A percentile compares a stretch with the other conserved stretches of the same genome.
phyloP scores from a whole-genome alignment of 164 flowering plant species.

The Stephania cephalantha region DNA sequence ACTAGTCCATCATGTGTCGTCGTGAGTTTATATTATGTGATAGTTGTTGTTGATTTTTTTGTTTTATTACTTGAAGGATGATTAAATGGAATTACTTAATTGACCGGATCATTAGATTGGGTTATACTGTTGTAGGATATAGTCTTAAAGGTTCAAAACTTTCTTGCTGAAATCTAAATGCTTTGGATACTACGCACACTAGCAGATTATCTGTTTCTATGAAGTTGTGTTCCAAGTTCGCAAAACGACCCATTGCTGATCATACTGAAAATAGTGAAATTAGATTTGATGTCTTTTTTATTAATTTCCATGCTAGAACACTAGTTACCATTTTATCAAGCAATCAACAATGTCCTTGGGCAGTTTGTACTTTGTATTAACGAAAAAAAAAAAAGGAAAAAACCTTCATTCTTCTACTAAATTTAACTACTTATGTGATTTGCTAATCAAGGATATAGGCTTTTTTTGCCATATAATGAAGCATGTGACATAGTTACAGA shows the following conservation, averaged over 20 bases:
- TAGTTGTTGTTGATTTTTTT: not conserved
- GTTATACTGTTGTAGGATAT: not conserved
- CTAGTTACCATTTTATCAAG: not conserved
- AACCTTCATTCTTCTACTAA: not conserved
- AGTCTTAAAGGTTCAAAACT: not conserved
- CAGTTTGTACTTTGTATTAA: not conserved
- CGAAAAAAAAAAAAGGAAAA: too few species aligned
- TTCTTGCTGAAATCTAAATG: not conserved
- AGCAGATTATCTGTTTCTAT: not conserved
- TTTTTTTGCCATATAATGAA: not conserved
- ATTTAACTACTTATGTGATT: not conserved
- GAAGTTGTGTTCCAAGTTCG: not conserved
- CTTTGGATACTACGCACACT: not conserved
- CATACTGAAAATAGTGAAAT: not conserved
- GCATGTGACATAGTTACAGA: not conserved
- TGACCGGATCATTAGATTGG: not conserved
- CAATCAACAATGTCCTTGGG: not conserved
- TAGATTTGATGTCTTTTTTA: not conserved
- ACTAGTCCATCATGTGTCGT: conserved; percentile 74
- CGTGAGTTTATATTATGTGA: conserved; percentile 39
- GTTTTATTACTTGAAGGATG: not conserved
- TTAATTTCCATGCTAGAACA: not conserved
- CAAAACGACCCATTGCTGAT: not conserved
- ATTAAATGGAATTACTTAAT: not conserved
- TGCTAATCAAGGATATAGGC: not conserved